Conservation (phyloP, 2,329 filamentous ascomycete genomes). For the Aspergillus sergii region DNA sequence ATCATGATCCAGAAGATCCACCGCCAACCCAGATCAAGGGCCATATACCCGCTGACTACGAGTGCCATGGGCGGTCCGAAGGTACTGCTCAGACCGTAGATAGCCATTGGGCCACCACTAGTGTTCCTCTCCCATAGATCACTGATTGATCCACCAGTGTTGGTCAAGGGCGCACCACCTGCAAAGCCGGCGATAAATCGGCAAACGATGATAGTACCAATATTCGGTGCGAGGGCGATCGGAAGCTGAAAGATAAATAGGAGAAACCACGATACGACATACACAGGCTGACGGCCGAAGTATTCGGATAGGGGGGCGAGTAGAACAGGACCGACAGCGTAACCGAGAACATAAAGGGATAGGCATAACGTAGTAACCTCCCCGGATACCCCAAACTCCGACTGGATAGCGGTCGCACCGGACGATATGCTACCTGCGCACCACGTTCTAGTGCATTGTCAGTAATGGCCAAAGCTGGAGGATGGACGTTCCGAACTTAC, state of each 20-base stretch:
- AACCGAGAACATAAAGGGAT: constrained; percentile 34
- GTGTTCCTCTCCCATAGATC: constrained; percentile 36
- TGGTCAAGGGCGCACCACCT: constrained; percentile 38
- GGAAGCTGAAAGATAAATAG: constrained; percentile 35
- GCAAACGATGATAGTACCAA: constrained; percentile 33
- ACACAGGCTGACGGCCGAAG: constrained; percentile 39
- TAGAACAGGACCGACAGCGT: constrained; percentile 32
- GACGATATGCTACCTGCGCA: constrained; percentile 33
- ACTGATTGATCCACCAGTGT: constrained; percentile 33
- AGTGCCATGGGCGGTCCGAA: constrained; percentile 39
- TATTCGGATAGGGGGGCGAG: constrained; percentile 39
- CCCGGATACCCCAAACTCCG: constrained; percentile 29
- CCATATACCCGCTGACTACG: constrained; percentile 36
- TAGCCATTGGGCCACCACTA: constrained; percentile 37
- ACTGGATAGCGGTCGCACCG: constrained; percentile 27
- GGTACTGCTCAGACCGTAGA: constrained; percentile 39
- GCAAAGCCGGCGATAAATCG: constrained; percentile 32
- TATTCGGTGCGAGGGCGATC: constrained; percentile 30
- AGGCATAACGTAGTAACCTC: constrained; percentile 37
- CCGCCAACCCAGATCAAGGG: constrained; percentile 25
- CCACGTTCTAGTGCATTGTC: constrained; percentile 22
- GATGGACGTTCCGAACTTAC: constrained; percentile 10
- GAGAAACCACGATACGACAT: constrained; percentile 34
- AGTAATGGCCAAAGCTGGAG: background rate
- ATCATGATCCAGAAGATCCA: constrained; percentile 66